Conservation (phyloP, 371 early-diverging fungal species). For the Dichotomocladium elegans region DNA sequence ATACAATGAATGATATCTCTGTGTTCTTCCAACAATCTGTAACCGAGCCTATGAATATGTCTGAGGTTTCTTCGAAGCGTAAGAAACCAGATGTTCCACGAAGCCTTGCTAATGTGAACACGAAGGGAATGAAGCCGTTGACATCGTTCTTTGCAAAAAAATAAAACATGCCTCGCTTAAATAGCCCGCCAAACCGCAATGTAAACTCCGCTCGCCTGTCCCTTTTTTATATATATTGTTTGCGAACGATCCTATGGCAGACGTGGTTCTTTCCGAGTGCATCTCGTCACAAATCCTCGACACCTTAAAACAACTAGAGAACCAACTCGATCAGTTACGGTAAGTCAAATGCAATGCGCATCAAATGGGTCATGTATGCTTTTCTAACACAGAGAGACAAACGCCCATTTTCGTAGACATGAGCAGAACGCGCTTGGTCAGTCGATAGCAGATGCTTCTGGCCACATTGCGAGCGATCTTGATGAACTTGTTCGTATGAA, state of each 20-base stretch:
- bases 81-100: conserved; percentile 2
- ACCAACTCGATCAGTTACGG: conserved; percentile 4
- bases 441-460: neutral
- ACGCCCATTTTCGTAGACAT: neutral
- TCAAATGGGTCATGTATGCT: too few species aligned
- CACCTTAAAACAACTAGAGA: conserved; percentile 3
- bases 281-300: conserved; percentile 1
- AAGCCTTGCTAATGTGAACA: conserved; percentile 3
- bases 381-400: neutral
- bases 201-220: too few species aligned
- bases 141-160: conserved; percentile 3
- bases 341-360: neutral
- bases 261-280: neutral
- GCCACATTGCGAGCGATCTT: neutral
- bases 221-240: too few species aligned
- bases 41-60: too few species aligned
- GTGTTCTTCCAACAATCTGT: too few species aligned
- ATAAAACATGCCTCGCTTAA: too few species aligned
- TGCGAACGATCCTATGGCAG: too few species aligned
- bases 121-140: conserved; percentile 2
- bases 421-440: neutral
- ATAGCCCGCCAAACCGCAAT: too few species aligned
- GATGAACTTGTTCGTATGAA: neutral
- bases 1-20: too few species aligned
- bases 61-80: too few species aligned